These are phyloP conservation scores for Tulasnella sp. DNA, from an alignment of 768 basidiomycete species.

Conservation along the genomic window DNA sequence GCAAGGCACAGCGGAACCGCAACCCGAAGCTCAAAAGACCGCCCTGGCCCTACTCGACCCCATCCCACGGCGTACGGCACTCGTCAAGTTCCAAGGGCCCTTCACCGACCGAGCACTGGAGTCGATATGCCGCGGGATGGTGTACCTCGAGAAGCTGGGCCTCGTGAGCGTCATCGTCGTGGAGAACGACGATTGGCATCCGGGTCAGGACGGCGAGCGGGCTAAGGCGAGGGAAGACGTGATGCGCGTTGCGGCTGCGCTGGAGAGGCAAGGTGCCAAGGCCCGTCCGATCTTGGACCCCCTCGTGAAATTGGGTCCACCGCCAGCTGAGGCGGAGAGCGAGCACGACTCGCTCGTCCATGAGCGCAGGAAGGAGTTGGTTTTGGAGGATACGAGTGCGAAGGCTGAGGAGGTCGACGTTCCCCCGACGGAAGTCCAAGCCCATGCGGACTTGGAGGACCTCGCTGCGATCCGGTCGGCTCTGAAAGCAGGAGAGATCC, in stretches of 20 bases:
- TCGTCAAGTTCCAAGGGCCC: conserved; percentile 95
- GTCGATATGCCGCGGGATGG: conserved; percentile 85
- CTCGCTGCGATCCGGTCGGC: conserved; percentile 79
- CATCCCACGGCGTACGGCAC: conserved; percentile 70
- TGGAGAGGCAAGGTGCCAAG: conserved; percentile 75
- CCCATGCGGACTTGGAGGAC: conserved; percentile 69
- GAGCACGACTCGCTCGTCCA: conserved; percentile 20
- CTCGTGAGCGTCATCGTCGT: conserved; percentile 92
- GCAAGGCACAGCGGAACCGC: conserved; percentile 33
- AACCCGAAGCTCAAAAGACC: conserved; percentile 29
- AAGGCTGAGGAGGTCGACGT: conserved; percentile 25
- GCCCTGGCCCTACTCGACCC: conserved; percentile 70
- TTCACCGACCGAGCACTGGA: conserved; percentile 89
- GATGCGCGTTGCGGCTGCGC: conserved; percentile 67
- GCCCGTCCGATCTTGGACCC: conserved; percentile 85
- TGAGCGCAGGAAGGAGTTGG: neutral
- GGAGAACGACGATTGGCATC: conserved; percentile 67
- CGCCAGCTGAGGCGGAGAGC: conserved; percentile 34
- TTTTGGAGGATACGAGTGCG: conserved; percentile 17
- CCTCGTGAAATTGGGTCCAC: conserved; percentile 73
- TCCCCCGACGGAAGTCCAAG: conserved; percentile 40
- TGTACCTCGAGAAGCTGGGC: conserved; percentile 91
- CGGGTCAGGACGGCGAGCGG: conserved; percentile 54
- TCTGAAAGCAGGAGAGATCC: conserved; percentile 87
- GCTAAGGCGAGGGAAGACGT: conserved; percentile 66